These are phyloP conservation scores for Eragrostis tef DNA, from an alignment of 202 grass and related monocot genomes.

Conservation along the genomic window DNA sequence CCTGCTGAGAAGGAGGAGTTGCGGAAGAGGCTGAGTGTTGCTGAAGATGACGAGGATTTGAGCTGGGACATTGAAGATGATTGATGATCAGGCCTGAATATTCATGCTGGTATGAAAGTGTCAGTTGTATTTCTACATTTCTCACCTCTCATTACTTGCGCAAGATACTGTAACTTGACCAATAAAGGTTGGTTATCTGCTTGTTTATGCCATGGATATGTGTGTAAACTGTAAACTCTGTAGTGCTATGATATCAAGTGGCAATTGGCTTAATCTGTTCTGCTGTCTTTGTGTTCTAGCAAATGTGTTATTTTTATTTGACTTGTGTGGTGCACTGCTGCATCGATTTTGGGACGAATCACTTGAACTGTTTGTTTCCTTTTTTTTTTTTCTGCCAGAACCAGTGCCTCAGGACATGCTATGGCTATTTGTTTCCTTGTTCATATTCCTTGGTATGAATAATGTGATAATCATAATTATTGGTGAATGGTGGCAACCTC, in stretches of 20 bases:
- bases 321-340: neutral
- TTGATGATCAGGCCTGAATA: conserved; percentile 51
- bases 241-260: conserved; percentile 43
- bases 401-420: neutral
- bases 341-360: neutral
- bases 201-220: conserved; percentile 45
- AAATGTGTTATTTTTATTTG: conserved; percentile 25
- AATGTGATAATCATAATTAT: conserved; percentile 2
- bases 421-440: neutral
- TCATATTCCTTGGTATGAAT: neutral
- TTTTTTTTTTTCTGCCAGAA: neutral
- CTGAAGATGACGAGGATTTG: conserved; percentile 90
- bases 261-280: conserved; percentile 4
- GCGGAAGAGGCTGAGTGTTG: conserved; percentile 67
- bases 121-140: conserved; percentile 42
- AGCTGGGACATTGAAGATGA: conserved; percentile 99
- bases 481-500: neutral
- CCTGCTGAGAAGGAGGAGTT: conserved; percentile 65
- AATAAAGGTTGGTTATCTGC: conserved; percentile 52
- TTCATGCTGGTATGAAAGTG: conserved; percentile 45
- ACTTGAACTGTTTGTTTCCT: neutral
- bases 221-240: conserved; percentile 40
- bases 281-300: neutral
- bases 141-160: conserved; percentile 36
- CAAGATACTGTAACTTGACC: conserved; percentile 40